Conservation (phyloP, 1,284 basidiomycete genomes). For the Trichosporon sp. region DNA sequence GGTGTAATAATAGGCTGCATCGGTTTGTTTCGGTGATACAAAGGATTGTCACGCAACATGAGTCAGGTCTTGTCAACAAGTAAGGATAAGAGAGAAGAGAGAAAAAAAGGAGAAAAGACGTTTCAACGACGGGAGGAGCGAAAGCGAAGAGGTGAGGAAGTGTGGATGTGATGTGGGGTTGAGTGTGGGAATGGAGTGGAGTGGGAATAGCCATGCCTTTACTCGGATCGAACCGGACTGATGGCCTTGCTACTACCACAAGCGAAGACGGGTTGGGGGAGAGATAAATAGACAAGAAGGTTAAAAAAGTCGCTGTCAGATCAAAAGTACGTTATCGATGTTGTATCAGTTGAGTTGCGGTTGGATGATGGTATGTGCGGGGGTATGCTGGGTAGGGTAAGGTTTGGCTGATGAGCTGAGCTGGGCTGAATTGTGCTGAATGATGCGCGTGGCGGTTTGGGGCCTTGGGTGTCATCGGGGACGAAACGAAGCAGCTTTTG, state of each 20-base stretch:
- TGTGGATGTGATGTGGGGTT: neutral
- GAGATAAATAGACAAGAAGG: neutral
- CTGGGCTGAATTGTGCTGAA: neutral
- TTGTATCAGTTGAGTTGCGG: neutral
- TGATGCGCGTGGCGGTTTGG: neutral
- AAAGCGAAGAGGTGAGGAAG: too few relatives aligned
- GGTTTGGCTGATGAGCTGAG: too few relatives aligned
- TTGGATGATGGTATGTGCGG: neutral
- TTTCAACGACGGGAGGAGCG: neutral
- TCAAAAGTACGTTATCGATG: neutral
- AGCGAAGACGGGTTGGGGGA: too few relatives aligned
- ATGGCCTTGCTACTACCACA: too few relatives aligned
- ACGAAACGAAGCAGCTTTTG: neutral
- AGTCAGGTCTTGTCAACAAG: neutral
- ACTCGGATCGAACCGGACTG: neutral
- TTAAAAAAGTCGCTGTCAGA: neutral
- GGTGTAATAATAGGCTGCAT: neutral
- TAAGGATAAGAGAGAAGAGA: neutral
- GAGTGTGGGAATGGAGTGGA: neutral
- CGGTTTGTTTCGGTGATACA: neutral
- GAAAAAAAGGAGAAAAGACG: neutral
- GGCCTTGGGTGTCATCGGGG: neutral
- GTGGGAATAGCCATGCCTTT: neutral
- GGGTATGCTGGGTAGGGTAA: neutral
- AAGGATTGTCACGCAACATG: neutral